These are phyloP conservation scores for Tuber borchii DNA, from an alignment of 495 filamentous ascomycete genomes.

Conservation along the genomic window DNA sequence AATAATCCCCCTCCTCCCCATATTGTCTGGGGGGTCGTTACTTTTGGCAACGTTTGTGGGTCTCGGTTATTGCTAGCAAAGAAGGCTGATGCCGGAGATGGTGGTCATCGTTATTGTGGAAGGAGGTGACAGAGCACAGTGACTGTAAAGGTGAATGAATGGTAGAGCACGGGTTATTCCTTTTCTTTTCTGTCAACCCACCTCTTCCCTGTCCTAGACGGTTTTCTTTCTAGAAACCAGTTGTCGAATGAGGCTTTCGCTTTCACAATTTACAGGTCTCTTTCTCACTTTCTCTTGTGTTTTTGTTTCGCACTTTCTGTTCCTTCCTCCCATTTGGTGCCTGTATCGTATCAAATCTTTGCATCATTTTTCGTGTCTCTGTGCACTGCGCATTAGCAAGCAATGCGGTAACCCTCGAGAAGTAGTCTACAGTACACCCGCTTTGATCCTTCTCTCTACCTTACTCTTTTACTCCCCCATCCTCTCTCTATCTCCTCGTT, in stretches of 20 bases:
- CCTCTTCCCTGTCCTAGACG: background rate
- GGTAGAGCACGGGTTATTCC: background rate
- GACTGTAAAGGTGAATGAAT: background rate
- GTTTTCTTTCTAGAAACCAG: background rate
- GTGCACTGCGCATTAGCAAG: constrained; percentile 6
- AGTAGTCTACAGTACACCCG: constrained; percentile 7
- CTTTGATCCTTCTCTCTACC: constrained; percentile 6
- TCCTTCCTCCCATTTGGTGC: constrained; percentile 29
- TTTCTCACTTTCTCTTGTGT: constrained; percentile 25
- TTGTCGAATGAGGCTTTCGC: background rate
- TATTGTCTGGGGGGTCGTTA: constrained; percentile 27
- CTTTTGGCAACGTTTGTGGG: constrained; percentile 19
- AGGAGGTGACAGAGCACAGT: background rate
- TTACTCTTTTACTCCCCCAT: constrained; percentile 1
- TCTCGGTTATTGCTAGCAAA: background rate
- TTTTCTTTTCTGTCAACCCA: background rate
- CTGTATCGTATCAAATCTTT: constrained; percentile 19
- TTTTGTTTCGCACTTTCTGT: constrained; percentile 21
- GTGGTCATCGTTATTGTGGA: background rate
- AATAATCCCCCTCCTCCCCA: constrained; percentile 11
- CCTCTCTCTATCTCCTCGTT: background rate
- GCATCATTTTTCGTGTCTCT: constrained; percentile 20
- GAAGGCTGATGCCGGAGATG: background rate
- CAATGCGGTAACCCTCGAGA: background rate
- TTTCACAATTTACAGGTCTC: background rate